These are phyloP conservation scores for Chloranthus sessilifolius DNA, from an alignment of 164 flowering plant genomes.

Conservation along the genomic window DNA sequence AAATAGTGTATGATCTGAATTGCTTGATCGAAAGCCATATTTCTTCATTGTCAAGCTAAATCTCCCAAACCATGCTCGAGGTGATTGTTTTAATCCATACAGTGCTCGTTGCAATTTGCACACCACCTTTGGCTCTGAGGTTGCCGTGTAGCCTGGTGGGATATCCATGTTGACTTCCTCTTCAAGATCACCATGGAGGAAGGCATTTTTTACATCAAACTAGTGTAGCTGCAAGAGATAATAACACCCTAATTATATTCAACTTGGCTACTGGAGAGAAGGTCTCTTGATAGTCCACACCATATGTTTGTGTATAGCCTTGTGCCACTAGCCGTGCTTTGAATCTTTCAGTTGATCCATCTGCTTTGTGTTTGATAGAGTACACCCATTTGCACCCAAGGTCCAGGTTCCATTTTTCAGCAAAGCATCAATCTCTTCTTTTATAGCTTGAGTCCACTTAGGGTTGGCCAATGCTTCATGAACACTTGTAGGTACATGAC, in stretches of 20 bases:
- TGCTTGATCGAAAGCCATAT: neutral
- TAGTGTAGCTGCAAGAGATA: neutral
- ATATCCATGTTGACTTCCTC: neutral
- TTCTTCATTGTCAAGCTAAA: too few species aligned
- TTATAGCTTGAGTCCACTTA: too few species aligned
- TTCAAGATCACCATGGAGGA: neutral
- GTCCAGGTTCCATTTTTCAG: neutral
- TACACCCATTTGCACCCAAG: constrained; percentile 4
- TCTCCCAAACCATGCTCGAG: constrained; percentile 1
- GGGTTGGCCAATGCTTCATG: too few species aligned
- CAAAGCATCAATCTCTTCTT: too few species aligned
- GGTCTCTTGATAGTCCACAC: neutral
- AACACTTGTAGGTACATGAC: too few species aligned
- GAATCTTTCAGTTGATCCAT: neutral
- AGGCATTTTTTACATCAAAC: neutral
- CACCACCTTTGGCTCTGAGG: neutral
- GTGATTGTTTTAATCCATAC: constrained; percentile 1
- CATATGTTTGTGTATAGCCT: constrained; percentile 1
- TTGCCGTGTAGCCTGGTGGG: neutral
- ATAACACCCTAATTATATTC: neutral
- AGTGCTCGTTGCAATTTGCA: neutral
- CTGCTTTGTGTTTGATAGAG: constrained; percentile 5
- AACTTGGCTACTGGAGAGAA: constrained; percentile 4
- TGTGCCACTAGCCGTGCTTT: constrained; percentile 3
- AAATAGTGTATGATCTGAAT: constrained; percentile 4